Conservation (phyloP, 768 basidiomycete genomes). For the Galerina sulciceps region DNA sequence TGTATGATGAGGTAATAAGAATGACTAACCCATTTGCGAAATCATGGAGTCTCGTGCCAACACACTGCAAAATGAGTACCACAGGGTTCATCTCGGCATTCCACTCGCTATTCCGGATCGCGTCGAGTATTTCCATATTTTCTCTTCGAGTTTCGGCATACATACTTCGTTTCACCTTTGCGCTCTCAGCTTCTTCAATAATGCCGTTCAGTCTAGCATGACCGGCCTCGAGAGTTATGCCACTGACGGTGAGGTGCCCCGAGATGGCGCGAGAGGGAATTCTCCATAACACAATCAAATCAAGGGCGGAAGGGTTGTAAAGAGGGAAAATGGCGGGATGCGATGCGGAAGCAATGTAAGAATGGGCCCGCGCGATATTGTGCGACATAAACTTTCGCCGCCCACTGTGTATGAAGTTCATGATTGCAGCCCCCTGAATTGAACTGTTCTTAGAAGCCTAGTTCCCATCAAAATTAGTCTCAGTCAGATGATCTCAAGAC, state of each 20-base stretch:
- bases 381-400: slow-evolving; percentile 45
- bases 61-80: slow-evolving; percentile 51
- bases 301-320: slow-evolving; percentile 72
- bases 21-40: slow-evolving; percentile 70
- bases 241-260: slow-evolving; percentile 65
- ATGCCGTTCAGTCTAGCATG: slow-evolving; percentile 69
- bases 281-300: slow-evolving; percentile 79
- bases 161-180: slow-evolving; percentile 80
- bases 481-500: background rate
- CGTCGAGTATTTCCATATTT: slow-evolving; percentile 65
- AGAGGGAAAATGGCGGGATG: slow-evolving; percentile 77
- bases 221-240: slow-evolving; percentile 66
- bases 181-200: slow-evolving; percentile 60
- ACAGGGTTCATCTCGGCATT: slow-evolving; percentile 81
- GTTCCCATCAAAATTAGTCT: background rate
- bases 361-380: slow-evolving; percentile 43
- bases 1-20: background rate
- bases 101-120: slow-evolving; percentile 74
- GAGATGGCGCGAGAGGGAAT: slow-evolving; percentile 60
- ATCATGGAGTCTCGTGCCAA: slow-evolving; percentile 56
- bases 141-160: slow-evolving; percentile 90
- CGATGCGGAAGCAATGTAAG: slow-evolving; percentile 57
- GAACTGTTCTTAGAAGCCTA: slow-evolving; percentile 21
- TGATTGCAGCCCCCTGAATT: slow-evolving; percentile 32
- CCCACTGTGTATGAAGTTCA: slow-evolving; percentile 54